Evolutionary conservation across 192 early-diverging fungal species (phyloP).

Genomic region (Helicostylum pulchrum): DNA sequence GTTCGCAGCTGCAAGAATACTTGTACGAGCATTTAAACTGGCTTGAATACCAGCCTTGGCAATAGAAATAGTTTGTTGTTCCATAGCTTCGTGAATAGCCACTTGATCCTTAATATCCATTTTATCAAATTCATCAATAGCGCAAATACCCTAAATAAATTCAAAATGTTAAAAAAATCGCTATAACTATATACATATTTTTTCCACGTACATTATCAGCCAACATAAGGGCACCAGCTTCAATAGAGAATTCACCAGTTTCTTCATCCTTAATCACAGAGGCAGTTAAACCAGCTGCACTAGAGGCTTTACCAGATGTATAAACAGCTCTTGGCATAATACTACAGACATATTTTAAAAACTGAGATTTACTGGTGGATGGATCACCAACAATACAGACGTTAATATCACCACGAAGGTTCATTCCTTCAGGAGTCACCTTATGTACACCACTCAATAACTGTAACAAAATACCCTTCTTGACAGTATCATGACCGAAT

Average conservation of each 20-base stretch:
- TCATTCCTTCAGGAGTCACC: constrained; percentile 85
- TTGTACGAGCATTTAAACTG: constrained; percentile 89
- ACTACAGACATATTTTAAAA: constrained; percentile 84
- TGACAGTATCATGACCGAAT: constrained; percentile 92
- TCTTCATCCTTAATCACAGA: constrained; percentile 95
- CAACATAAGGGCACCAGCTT: constrained; percentile 96
- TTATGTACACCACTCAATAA: constrained; percentile 96
- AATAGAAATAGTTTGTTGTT: constrained; percentile 97
- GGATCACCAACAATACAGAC: constrained; percentile 98
- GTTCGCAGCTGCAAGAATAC: constrained; percentile 95
- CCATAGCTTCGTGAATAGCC: constrained; percentile 99
- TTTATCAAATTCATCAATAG: constrained; percentile 99
- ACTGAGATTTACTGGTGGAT: constrained; percentile 92
- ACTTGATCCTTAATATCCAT: constrained; percentile 96
- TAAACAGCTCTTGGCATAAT: constrained; percentile 93
- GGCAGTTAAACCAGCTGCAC: constrained; percentile 94
- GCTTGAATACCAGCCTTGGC: constrained; percentile 97
- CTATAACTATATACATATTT: not conserved
- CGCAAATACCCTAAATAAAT: constrained; percentile 79
- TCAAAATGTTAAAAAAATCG: not conserved
- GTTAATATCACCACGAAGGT: constrained; percentile 96
- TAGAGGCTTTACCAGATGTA: constrained; percentile 94
- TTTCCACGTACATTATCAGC: constrained; percentile 78
- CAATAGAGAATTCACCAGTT: constrained; percentile 95
- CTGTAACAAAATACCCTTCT: constrained; percentile 93